A percentile compares a stretch with the other conserved stretches of the same genome.
phyloP scores from a whole-genome alignment of 306 rosid genomes.

The Gillenia trifoliata region DNA sequence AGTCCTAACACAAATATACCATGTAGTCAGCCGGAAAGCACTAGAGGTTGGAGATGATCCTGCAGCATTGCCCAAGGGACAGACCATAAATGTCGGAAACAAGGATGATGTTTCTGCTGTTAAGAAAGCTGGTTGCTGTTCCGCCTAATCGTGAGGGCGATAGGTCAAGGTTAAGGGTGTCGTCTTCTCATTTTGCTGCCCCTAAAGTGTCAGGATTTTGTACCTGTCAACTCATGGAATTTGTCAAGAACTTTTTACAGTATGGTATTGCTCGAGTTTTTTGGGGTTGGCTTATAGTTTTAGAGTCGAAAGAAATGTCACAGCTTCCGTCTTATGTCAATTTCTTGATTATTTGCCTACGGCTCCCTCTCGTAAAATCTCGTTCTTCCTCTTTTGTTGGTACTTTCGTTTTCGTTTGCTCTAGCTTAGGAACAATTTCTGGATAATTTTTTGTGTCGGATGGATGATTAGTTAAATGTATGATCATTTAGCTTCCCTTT shows the following conservation, averaged over 20 bases:
- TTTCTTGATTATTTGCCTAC: neutral
- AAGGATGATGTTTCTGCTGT: conserved; percentile 61
- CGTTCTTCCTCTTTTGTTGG: neutral
- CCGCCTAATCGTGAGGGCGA: conserved; percentile 23
- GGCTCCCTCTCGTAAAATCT: neutral
- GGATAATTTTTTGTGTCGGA: neutral
- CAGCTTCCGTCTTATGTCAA: neutral
- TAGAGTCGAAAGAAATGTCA: conserved; percentile 3
- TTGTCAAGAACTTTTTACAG: neutral
- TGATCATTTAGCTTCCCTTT: neutral
- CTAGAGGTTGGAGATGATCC: conserved; percentile 50
- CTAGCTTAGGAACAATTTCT: neutral
- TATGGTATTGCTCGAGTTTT: neutral
- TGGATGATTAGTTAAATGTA: neutral
- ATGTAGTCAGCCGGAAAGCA: conserved; percentile 46
- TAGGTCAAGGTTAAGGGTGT: neutral
- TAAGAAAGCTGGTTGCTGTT: conserved; percentile 51
- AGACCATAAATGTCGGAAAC: conserved; percentile 42
- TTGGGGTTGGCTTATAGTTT: conserved; percentile 8
- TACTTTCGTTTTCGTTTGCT: conserved; percentile 5
- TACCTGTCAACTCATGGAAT: neutral
- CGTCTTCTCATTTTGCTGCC: neutral
- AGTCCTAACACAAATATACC: conserved; percentile 46
- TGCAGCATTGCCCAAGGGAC: conserved; percentile 47
- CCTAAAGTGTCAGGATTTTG: neutral